Conservation (phyloP, 495 filamentous ascomycete species). For the Tuber brumale region DNA sequence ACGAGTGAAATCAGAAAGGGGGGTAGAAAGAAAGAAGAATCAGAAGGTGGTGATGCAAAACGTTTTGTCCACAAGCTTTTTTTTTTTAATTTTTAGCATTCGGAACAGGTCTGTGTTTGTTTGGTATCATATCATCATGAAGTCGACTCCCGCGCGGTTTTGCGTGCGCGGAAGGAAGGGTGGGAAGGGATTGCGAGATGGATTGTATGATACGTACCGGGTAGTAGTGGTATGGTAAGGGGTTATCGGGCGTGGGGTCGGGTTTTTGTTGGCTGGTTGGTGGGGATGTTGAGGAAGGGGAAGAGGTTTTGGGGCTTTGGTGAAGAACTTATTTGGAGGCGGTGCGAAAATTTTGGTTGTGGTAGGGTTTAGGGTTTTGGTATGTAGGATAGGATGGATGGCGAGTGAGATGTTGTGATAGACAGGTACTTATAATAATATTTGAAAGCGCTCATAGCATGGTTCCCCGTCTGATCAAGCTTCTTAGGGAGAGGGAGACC, state of each 20-base stretch:
- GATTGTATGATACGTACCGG: too few species aligned
- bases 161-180: background rate
- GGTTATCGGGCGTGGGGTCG: background rate
- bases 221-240: background rate
- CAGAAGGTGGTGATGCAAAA: constrained; percentile 33
- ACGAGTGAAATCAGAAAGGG: background rate
- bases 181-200: background rate
- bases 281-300: too few species aligned
- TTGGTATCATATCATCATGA: constrained; percentile 19
- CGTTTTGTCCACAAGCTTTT: constrained; percentile 22
- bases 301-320: too few species aligned
- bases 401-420: too few species aligned
- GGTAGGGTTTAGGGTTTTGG: too few species aligned
- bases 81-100: constrained; percentile 14
- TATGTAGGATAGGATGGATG: too few species aligned
- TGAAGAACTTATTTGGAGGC: too few species aligned
- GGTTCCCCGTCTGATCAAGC: too few species aligned
- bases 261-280: background rate
- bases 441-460: too few species aligned
- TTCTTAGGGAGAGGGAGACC: too few species aligned
- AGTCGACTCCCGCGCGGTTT: background rate
- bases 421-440: too few species aligned
- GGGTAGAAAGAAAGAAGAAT: background rate
- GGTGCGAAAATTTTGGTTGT: too few species aligned
- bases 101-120: constrained; percentile 27